These are phyloP conservation scores for Aspergillus avenaceus DNA, from an alignment of 495 filamentous ascomycete species.

Conservation along the genomic window DNA sequence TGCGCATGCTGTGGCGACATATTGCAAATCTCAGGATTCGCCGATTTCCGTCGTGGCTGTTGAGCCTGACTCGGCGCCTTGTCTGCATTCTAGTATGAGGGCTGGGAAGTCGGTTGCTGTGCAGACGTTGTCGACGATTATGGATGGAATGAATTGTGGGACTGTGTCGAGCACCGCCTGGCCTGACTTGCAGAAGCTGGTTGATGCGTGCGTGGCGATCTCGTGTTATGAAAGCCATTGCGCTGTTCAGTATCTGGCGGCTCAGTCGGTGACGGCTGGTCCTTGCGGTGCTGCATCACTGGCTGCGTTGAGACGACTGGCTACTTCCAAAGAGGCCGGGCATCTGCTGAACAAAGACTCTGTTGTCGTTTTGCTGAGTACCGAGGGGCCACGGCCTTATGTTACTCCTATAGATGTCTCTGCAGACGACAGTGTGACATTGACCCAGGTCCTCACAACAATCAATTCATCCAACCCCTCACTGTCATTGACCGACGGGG, in stretches of 20 bases:
- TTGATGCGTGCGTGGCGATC: slow-evolving; percentile 56
- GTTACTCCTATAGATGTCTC: slow-evolving; percentile 26
- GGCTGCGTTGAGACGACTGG: slow-evolving; percentile 49
- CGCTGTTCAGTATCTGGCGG: slow-evolving; percentile 46
- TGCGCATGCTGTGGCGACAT: slow-evolving; percentile 53
- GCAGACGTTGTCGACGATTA: slow-evolving; percentile 53
- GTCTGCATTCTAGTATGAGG: slow-evolving; percentile 49
- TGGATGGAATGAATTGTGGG: slow-evolving; percentile 66
- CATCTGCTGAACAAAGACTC: slow-evolving; percentile 38
- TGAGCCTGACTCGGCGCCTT: slow-evolving; percentile 61
- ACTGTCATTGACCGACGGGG: slow-evolving; percentile 30
- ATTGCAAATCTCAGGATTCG: slow-evolving; percentile 47
- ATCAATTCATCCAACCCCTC: slow-evolving; percentile 45
- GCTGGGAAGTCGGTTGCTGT: slow-evolving; percentile 39
- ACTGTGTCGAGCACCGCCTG: slow-evolving; percentile 61
- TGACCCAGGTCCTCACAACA: slow-evolving; percentile 35
- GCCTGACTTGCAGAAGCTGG: slow-evolving; percentile 48
- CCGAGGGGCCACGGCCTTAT: slow-evolving; percentile 44
- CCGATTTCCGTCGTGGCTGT: slow-evolving; percentile 49
- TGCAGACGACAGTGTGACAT: slow-evolving; percentile 26
- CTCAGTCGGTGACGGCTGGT: slow-evolving; percentile 45
- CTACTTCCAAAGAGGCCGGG: slow-evolving; percentile 16
- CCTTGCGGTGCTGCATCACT: slow-evolving; percentile 63
- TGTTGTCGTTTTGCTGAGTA: slow-evolving; percentile 51
- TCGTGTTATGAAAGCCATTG: slow-evolving; percentile 52